Conservation (phyloP, 495 filamentous ascomycete genomes). For the Lasiosphaeriaceae sp. region DNA sequence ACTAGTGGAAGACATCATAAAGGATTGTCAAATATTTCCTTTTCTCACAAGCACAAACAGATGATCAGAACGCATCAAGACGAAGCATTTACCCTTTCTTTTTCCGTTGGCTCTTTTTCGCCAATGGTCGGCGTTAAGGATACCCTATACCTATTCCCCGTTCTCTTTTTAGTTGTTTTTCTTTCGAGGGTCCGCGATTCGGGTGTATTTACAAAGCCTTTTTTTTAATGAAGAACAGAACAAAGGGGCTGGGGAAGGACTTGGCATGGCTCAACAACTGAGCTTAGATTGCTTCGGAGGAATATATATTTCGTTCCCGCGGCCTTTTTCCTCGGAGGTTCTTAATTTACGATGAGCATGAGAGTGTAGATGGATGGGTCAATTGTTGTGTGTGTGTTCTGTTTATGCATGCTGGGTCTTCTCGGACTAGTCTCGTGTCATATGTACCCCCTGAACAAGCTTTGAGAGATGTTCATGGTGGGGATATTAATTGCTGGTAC, state of each 20-base stretch:
- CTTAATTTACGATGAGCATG: too few relatives aligned
- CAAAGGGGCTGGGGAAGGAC: not conserved
- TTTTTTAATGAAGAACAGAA: not conserved
- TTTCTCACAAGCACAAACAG: too few relatives aligned
- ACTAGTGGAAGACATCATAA: too few relatives aligned
- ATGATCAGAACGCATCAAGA: not conserved
- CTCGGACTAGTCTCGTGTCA: too few relatives aligned
- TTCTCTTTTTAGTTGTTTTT: not conserved
- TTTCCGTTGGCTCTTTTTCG: not conserved
- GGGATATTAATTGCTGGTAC: too few relatives aligned
- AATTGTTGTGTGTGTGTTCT: too few relatives aligned
- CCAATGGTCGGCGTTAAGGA: conserved; percentile 16
- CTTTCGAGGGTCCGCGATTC: not conserved
- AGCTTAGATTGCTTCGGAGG: not conserved
- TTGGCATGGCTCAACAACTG: not conserved
- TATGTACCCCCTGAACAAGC: too few relatives aligned
- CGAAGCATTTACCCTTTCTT: not conserved
- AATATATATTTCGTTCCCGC: not conserved
- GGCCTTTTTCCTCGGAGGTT: too few relatives aligned
- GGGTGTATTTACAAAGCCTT: not conserved
- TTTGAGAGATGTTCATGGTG: too few relatives aligned
- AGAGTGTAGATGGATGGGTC: too few relatives aligned
- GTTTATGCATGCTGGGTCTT: too few relatives aligned
- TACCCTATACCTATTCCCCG: conserved; percentile 16
- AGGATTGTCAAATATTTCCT: too few relatives aligned